Evolutionary conservation across 2,329 filamentous ascomycete species (phyloP).

Genomic region (Penicillium oxalicum): DNA sequence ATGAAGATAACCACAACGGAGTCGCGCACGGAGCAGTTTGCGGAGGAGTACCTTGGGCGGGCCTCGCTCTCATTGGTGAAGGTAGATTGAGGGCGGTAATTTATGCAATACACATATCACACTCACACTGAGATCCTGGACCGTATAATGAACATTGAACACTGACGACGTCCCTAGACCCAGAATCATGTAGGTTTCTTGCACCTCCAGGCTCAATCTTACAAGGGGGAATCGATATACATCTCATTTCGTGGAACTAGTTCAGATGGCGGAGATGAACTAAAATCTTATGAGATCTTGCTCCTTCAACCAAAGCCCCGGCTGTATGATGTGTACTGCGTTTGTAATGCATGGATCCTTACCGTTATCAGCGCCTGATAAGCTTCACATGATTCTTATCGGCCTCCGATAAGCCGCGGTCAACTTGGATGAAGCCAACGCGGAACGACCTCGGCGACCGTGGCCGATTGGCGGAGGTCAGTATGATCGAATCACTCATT

Average conservation of each 20-base stretch:
- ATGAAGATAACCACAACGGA: neutral
- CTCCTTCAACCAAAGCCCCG: too few species aligned
- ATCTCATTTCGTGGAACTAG: too few species aligned
- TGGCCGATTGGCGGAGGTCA: neutral
- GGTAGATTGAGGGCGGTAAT: neutral
- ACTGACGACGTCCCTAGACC: too few species aligned
- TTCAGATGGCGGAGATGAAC: too few species aligned
- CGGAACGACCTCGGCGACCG: neutral
- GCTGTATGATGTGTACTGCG: too few species aligned
- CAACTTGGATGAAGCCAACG: neutral
- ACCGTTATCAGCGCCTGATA: neutral
- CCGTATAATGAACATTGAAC: too few species aligned
- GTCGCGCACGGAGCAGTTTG: neutral
- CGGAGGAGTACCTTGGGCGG: conserved; percentile 1
- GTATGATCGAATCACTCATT: conserved; percentile 33
- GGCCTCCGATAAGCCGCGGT: neutral
- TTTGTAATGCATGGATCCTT: too few species aligned
- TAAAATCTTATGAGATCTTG: too few species aligned
- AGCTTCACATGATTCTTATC: conserved; percentile 8
- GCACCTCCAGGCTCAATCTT: too few species aligned
- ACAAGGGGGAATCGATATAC: too few species aligned
- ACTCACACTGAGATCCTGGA: too few species aligned
- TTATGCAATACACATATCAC: neutral
- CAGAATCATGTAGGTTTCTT: too few species aligned
- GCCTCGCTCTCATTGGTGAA: neutral